These are phyloP conservation scores for Diaporthe aspalathi DNA, from an alignment of 2,329 filamentous ascomycete species.

Conservation along the genomic window DNA sequence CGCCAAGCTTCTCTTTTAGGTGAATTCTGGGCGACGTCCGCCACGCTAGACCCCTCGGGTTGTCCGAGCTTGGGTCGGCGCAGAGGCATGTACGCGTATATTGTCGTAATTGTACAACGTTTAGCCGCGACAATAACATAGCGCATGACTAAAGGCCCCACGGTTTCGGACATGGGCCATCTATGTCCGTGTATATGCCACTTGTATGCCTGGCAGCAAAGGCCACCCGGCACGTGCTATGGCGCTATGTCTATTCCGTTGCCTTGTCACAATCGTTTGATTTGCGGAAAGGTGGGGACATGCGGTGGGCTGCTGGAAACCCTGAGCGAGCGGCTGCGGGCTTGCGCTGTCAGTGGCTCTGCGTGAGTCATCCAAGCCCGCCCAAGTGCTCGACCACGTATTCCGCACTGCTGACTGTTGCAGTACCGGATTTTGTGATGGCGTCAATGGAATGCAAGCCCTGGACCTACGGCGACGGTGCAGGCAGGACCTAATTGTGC, in stretches of 20 bases:
- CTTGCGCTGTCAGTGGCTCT: slow-evolving; percentile 1
- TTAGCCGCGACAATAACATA: neutral
- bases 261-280: neutral
- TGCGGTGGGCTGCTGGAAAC: neutral
- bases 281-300: neutral
- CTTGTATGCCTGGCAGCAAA: neutral
- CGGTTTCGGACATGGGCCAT: neutral
- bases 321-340: neutral
- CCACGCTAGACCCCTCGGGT: neutral
- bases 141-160: slow-evolving; percentile 13
- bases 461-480: slow-evolving; percentile 56
- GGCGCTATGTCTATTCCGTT: neutral
- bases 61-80: neutral
- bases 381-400: neutral
- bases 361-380: slow-evolving; percentile 6
- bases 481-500: slow-evolving; percentile 63
- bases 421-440: neutral
- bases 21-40: neutral
- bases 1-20: slow-evolving; percentile 6
- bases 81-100: slow-evolving; percentile 13
- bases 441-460: slow-evolving; percentile 43
- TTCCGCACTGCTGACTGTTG: neutral
- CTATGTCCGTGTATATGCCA: neutral
- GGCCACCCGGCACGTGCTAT: neutral
- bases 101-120: neutral